These are phyloP conservation scores for Beauveria caledonica DNA, from an alignment of 2,329 filamentous ascomycete genomes.

Conservation along the genomic window DNA sequence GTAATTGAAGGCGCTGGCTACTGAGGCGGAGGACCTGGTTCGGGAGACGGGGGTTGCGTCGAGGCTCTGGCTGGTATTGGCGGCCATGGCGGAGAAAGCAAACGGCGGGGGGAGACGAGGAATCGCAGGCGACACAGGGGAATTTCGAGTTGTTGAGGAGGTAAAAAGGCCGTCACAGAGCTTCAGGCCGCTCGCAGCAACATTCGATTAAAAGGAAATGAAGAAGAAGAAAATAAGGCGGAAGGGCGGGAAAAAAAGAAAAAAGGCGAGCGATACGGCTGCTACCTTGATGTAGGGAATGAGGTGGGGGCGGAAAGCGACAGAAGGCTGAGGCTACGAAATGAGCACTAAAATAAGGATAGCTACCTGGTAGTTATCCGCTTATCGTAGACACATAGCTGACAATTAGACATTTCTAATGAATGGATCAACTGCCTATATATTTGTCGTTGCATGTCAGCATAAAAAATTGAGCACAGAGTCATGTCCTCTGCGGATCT, in stretches of 20 bases:
- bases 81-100: conserved; percentile 1
- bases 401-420: neutral
- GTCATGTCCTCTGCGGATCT: neutral
- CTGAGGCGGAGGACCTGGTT: conserved; percentile 18
- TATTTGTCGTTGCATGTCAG: neutral
- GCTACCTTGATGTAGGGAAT: neutral
- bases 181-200: neutral
- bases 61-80: conserved; percentile 3
- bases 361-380: neutral
- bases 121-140: neutral
- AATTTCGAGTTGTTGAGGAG: neutral
- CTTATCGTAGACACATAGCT: too few species aligned
- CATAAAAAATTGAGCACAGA: neutral
- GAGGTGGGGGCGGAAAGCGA: neutral
- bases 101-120: neutral
- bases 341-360: neutral
- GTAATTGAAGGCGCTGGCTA: conserved; percentile 42
- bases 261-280: conserved; percentile 1
- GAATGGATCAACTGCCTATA: neutral
- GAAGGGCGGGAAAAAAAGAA: neutral
- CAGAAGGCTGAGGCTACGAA: neutral
- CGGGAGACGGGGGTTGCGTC: neutral
- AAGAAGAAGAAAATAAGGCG: neutral
- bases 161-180: neutral
- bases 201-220: neutral